phyloP scores from a whole-genome alignment of 805 yeast genomes.

The Monosporozyma unispora region DNA sequence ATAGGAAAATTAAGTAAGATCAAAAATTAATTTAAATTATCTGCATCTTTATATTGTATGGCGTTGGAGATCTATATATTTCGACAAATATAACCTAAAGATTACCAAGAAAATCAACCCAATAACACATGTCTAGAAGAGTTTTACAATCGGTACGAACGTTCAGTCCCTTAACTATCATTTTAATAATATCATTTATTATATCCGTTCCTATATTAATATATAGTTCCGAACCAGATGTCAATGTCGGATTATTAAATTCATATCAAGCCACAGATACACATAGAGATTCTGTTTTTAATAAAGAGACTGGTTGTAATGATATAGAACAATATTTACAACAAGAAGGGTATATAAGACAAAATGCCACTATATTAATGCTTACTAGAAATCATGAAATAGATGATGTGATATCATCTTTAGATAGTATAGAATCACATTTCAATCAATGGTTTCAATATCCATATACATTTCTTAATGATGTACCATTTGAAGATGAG shows the following conservation, averaged over 20 bases:
- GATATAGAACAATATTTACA: slow-evolving; percentile 33
- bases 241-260: slow-evolving; percentile 2
- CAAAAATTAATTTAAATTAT: background rate
- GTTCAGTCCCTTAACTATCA: slow-evolving; percentile 2
- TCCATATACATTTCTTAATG: slow-evolving; percentile 86
- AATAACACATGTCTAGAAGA: background rate
- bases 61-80: background rate
- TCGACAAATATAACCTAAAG: background rate
- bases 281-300: slow-evolving; percentile 39
- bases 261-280: slow-evolving; percentile 16
- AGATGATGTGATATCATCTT: slow-evolving; percentile 64
- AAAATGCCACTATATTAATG: slow-evolving; percentile 79
- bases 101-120: background rate
- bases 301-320: slow-evolving; percentile 41
- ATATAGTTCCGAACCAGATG: background rate
- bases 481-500: slow-evolving; percentile 58
- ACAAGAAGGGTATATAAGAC: slow-evolving; percentile 33
- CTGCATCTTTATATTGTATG: background rate
- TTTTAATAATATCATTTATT: slow-evolving; percentile 3
- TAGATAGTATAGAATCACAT: slow-evolving; percentile 71
- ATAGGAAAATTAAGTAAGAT: background rate
- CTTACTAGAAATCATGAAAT: slow-evolving; percentile 75
- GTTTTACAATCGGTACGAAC: background rate
- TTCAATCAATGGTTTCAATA: slow-evolving; percentile 91
- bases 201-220: slow-evolving; percentile 5